Evolutionary conservation across 495 filamentous ascomycete genomes (phyloP).

Genomic region (Trichocladium antarcticum): DNA sequence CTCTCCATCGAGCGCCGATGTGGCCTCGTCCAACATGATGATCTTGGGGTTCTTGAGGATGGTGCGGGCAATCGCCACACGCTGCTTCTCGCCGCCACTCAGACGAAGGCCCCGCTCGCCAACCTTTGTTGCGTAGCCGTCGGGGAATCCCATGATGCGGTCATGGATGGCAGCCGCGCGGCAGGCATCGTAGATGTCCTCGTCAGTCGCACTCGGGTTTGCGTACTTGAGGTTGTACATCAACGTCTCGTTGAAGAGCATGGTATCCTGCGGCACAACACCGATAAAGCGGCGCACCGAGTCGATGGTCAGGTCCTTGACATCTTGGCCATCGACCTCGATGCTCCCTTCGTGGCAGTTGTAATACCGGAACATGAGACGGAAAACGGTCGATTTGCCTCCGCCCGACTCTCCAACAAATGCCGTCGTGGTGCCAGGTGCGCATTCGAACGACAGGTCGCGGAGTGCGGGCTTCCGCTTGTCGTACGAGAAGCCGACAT

Average conservation of each 20-base stretch:
- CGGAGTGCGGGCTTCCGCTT: constrained; percentile 73
- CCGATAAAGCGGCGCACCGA: constrained; percentile 84
- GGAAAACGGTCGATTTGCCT: constrained; percentile 95
- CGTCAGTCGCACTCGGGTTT: constrained; percentile 72
- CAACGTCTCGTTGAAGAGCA: constrained; percentile 90
- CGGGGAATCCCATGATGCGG: constrained; percentile 85
- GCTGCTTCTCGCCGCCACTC: constrained; percentile 92
- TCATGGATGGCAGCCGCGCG: constrained; percentile 90
- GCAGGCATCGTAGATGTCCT: constrained; percentile 82
- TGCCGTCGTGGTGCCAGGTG: constrained; percentile 85
- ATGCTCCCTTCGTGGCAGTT: constrained; percentile 69
- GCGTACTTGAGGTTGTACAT: constrained; percentile 98
- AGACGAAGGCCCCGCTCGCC: constrained; percentile 89
- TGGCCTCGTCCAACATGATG: constrained; percentile 94
- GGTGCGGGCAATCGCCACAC: constrained; percentile 90
- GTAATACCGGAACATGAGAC: constrained; percentile 91
- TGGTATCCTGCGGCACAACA: constrained; percentile 92
- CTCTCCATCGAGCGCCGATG: constrained; percentile 86
- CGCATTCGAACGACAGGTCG: constrained; percentile 68
- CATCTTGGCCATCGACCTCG: constrained; percentile 70
- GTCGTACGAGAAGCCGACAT: constrained; percentile 89
- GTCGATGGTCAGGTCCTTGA: constrained; percentile 80
- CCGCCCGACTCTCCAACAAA: constrained; percentile 93
- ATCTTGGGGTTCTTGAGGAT: constrained; percentile 93
- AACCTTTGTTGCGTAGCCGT: constrained; percentile 83